Evolutionary conservation across 441 rosid species (phyloP).

Genomic region (Corymbia citriodora): DNA sequence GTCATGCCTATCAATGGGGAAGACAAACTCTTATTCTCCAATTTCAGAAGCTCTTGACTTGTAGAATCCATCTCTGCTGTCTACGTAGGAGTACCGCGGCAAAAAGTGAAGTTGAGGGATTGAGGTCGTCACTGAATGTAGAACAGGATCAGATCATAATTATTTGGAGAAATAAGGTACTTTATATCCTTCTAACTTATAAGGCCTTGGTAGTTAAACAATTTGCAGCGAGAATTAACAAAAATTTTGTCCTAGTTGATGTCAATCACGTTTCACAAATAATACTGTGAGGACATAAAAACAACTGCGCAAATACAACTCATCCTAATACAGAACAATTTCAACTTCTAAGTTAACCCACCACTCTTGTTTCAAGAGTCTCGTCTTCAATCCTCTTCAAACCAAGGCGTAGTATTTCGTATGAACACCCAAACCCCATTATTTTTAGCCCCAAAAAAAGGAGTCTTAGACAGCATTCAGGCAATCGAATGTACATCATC

Average conservation of each 20-base stretch:
- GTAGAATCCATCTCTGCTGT: not conserved
- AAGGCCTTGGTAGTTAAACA: not conserved
- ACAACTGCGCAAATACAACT: not conserved
- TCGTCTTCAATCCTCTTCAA: not conserved
- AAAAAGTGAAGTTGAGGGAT: not conserved
- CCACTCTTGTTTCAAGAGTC: not conserved
- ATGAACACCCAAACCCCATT: not conserved
- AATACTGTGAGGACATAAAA: not conserved
- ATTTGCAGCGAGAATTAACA: not conserved
- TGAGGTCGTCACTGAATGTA: not conserved
- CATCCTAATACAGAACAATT: not conserved
- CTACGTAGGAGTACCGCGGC: not conserved
- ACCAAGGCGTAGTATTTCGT: not conserved
- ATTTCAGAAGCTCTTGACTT: not conserved
- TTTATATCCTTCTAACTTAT: not conserved
- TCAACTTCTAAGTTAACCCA: not conserved
- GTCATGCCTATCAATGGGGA: not conserved
- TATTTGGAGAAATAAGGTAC: not conserved
- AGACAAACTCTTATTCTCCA: not conserved
- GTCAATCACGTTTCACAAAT: not conserved
- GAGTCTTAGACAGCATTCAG: not conserved
- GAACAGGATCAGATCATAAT: not conserved
- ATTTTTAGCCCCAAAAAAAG: not conserved
- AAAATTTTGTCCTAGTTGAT: not conserved
- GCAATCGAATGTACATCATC: not conserved